Percentiles rank a stretch among this genome's conserved stretches.
Conservation (phyloP, 2,329 filamentous ascomycete species). For the Nigrospora sphaerica region DNA sequence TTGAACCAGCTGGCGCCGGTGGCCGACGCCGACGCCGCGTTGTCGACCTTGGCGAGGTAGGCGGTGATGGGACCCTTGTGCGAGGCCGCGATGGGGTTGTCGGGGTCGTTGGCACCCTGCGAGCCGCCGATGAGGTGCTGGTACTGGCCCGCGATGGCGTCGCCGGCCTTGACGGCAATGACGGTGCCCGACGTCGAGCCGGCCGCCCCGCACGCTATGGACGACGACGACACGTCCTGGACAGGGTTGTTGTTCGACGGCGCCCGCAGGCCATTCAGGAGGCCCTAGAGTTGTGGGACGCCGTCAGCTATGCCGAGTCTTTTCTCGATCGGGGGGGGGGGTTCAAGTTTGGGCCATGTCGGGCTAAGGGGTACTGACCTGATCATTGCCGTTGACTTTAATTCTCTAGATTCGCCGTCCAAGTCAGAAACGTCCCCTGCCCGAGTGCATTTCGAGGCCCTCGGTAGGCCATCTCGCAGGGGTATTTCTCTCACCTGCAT, state of each 20-base stretch:
- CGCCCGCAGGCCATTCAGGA: slow-evolving; percentile 36
- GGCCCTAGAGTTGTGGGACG: slow-evolving; percentile 19
- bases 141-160: slow-evolving; percentile 43
- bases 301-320: too few species aligned
- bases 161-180: slow-evolving; percentile 41
- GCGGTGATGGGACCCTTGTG: slow-evolving; percentile 49
- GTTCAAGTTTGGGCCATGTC: too few species aligned
- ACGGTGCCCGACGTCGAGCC: slow-evolving; percentile 33
- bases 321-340: too few species aligned
- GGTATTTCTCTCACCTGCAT: slow-evolving; percentile 26
- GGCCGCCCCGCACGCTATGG: slow-evolving; percentile 42
- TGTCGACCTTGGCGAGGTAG: slow-evolving; percentile 45
- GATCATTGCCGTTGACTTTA: slow-evolving; percentile 37
- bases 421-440: neutral
- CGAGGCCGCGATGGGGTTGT: slow-evolving; percentile 46
- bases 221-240: slow-evolving; percentile 37
- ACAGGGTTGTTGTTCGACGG: slow-evolving; percentile 47
- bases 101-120: slow-evolving; percentile 38
- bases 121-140: slow-evolving; percentile 47
- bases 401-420: slow-evolving; percentile 24
- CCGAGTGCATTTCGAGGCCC: neutral
- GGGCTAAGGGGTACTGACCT: too few species aligned
- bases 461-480: too few species aligned
- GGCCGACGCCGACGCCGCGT: slow-evolving; percentile 35
- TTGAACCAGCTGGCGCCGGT: slow-evolving; percentile 45